These are phyloP conservation scores for fission yeast (Schizosaccharomyces pombe) DNA, from an alignment of 805 yeast species.

Conservation along the genomic window ASM294v3 CU329670.1:1177001-1177500, in stretches of 20 bases:
- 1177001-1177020: neutral
- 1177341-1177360: conserved; percentile 26
- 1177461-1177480: conserved; percentile 92
- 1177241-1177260: conserved; percentile 78
- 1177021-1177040: neutral
- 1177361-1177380: conserved; percentile 63
- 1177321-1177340: conserved; percentile 33
- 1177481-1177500: conserved; percentile 66
- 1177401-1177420: conserved; percentile 81
- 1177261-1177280: conserved; percentile 62
- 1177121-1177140: conserved; percentile 31
- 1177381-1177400: conserved; percentile 84
- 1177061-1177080: conserved; percentile 13
- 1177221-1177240: conserved; percentile 93
- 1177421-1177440: conserved; percentile 40
- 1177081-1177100: conserved; percentile 14
- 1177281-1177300: conserved; percentile 85
- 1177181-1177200: conserved; percentile 16
- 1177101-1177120: conserved; percentile 26
- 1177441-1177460: conserved; percentile 50
- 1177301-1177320: conserved; percentile 82
- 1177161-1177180: conserved; percentile 19
- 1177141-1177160: conserved; percentile 27
- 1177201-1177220: conserved; percentile 68
- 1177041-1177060: neutral